Base-by-base conservation (phyloP, 805 yeast genomes). In the Maudiozyma serrabonitensis region DNA sequence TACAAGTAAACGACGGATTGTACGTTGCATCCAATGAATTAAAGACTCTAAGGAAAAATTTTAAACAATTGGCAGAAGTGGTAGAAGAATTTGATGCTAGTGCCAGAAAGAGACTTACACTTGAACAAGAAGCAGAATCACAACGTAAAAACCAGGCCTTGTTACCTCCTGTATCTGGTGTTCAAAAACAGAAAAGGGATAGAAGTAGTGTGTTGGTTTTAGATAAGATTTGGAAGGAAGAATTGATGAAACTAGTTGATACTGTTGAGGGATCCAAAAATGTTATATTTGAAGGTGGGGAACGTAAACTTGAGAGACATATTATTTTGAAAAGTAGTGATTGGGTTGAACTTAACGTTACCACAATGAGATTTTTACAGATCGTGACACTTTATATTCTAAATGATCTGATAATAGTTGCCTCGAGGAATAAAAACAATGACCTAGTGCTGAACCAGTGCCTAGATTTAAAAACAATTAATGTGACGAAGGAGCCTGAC, bases 331-430 rank as follows among this genome's bases (percentile, higher is more conserved):
- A 89, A 57, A 80, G 88, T 62, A 84, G 84, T 2, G 76, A 89
- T 45, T 90, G 96, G 96, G 79, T 76, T 50, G 96, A 89, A 65
- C 69, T 90, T 52, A 89, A 88, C 59, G 79, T 84, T 2, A 89
- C 93, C 0, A 87, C 95, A 12, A 80, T 87, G 78, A 87, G 87
- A 62, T 82, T 89, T 0, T 72, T 82, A 34, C 81, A 84, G 55
- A 82, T 87, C 2, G 81, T 84, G 4, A 95, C 85, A 58, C 64
- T 90, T 43, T 85, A 86, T 58, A 66, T 90, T 8, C 70, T 90
- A 56, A 89, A 84, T 60, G 97, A 90, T 64, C 74, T 82, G 57
- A 63, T 89, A 1, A 67, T 90, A 50, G 72, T 90, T 38, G 95
- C 96, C 0, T 74, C 86, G 1, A 76, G 80, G 52, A 79, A 78